Conservation (phyloP, 2,329 filamentous ascomycete genomes). For the Aspergillus sp. region DNA sequence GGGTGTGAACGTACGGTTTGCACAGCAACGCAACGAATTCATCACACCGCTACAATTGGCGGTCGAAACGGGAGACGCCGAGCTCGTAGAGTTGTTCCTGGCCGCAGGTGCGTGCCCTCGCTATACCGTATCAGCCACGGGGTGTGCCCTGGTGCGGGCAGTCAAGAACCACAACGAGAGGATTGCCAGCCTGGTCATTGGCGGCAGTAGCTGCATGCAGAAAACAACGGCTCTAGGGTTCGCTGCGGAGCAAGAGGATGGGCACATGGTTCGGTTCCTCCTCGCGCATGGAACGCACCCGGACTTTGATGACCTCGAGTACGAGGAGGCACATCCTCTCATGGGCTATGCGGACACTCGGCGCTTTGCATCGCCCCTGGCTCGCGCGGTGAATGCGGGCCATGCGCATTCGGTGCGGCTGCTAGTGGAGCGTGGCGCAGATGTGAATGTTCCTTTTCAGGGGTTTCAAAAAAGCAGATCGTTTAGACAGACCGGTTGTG, state of each 20-base stretch:
- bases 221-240: background rate
- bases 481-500: background rate
- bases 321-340: background rate
- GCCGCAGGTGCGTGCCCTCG: background rate
- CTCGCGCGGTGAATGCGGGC: background rate
- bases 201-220: background rate
- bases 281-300: background rate
- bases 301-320: background rate
- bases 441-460: background rate
- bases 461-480: background rate
- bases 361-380: background rate
- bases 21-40: background rate
- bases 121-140: background rate
- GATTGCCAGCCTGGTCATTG: background rate
- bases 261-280: background rate
- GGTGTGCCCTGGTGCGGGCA: background rate
- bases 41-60: background rate
- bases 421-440: conserved; percentile 1
- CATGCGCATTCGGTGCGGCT: conserved; percentile 1
- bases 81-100: background rate
- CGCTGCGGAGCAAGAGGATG: background rate
- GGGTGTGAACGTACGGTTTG: background rate
- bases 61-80: background rate
- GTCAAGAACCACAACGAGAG: background rate
- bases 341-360: background rate